Base-by-base conservation (phyloP, 129 eudicot species). In the Centella asiatica region DNA sequence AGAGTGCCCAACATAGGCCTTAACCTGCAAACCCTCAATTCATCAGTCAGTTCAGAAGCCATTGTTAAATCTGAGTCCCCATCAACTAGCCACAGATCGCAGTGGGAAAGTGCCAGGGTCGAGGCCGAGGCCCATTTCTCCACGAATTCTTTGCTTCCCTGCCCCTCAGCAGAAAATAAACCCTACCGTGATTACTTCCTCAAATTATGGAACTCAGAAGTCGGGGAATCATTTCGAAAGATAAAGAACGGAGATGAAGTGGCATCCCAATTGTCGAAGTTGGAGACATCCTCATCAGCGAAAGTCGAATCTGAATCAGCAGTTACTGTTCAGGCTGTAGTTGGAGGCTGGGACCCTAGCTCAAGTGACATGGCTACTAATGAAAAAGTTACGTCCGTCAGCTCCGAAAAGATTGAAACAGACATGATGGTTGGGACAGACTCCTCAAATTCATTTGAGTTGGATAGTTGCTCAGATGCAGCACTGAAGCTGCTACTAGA, bases 171-270 rank as follows among this genome's bases (percentile, higher is more conserved):
- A 36, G 65, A 66, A 42, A 77, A 49, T 8, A 37, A 42, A 66
- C 28, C 45, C 0, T 72, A 74, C 11, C 77, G 74, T 46, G 88
- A 84, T 57, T 72, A 75, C 69, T 75, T 70, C 57, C 69, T 92
- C 20, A 62, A 57, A 27, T 66, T 87, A 34, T 87, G 94, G 98
- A 79, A 87, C 54, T 81, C 95, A 15, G 85, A 79, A 65, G 79
- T 77, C 3, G 94, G 95, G 39, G 84, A 87, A 57, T 69, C 81
- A 4, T 84, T 87, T 65, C 60, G 80, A 64, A 71, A 55, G 31
- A 52, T 62, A 28, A 66, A 65, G 55, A 76, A 69, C 34, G 45
- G 27, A 61, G 70, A 61, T 40, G 70, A 46, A 46, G 67, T 71
- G 39, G 37, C 24, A 39, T 63, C 73, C 7, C 56, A 60, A 25